Evolutionary conservation across 306 rosid species (phyloP).

Genomic region (Corylus avellana): DNA sequence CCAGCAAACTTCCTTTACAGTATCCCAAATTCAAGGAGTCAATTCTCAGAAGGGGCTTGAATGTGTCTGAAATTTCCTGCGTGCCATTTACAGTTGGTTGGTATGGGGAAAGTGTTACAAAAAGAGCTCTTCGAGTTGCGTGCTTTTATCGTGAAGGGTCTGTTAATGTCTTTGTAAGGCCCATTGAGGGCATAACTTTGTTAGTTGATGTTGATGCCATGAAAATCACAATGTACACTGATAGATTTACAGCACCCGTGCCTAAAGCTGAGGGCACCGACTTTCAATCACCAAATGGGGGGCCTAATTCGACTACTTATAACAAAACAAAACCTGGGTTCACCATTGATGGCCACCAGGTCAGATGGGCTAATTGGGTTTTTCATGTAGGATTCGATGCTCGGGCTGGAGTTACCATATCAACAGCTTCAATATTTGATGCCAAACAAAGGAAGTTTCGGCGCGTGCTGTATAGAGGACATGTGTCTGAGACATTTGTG

Average conservation of each 20-base stretch:
- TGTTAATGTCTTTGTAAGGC: conserved; percentile 71
- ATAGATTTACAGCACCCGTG: conserved; percentile 57
- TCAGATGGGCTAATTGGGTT: conserved; percentile 78
- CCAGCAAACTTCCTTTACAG: conserved; percentile 64
- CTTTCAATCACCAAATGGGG: conserved; percentile 39
- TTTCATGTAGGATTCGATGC: conserved; percentile 85
- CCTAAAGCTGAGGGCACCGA: conserved; percentile 81
- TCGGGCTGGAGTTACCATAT: conserved; percentile 70
- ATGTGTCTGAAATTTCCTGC: conserved; percentile 75
- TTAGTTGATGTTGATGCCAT: conserved; percentile 72
- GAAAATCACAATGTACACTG: conserved; percentile 57
- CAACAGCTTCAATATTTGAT: conserved; percentile 81
- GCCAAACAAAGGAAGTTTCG: conserved; percentile 37
- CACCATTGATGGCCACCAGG: conserved; percentile 45
- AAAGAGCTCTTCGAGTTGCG: conserved; percentile 58
- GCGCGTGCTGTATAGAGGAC: conserved; percentile 78
- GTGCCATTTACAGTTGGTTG: conserved; percentile 82
- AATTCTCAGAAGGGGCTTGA: conserved; percentile 57
- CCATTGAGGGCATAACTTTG: conserved; percentile 69
- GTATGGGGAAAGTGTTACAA: conserved; percentile 64
- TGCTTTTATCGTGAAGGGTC: conserved; percentile 71
- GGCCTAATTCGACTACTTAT: conserved; percentile 25
- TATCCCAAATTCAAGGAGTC: conserved; percentile 59
- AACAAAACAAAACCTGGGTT: conserved; percentile 44
- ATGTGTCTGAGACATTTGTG: conserved; percentile 85